Evolutionary conservation across 495 filamentous ascomycete species (phyloP).

Genomic region (Penicillium diatomitis): DNA sequence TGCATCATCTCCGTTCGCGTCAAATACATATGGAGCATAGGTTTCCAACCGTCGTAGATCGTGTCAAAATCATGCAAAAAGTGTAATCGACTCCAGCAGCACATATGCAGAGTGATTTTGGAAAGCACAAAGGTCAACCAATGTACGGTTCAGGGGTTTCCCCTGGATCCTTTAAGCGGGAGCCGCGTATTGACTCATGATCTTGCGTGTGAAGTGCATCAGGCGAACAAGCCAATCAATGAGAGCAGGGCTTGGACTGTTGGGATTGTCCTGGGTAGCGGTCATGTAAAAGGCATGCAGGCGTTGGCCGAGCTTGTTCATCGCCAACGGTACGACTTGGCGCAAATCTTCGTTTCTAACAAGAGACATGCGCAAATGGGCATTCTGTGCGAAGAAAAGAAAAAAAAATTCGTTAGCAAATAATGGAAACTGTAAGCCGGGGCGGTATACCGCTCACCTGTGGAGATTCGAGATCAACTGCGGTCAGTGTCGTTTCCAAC

Average conservation of each 20-base stretch:
- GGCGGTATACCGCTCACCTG: conserved; percentile 24
- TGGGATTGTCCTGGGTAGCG: conserved; percentile 52
- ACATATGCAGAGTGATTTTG: not conserved
- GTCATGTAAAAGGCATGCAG: conserved; percentile 62
- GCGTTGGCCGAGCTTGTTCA: conserved; percentile 62
- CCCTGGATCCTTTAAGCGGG: not conserved
- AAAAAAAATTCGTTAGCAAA: not conserved
- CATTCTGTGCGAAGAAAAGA: conserved; percentile 43
- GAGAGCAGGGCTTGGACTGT: conserved; percentile 46
- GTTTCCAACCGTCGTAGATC: conserved; percentile 8
- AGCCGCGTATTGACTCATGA: conserved; percentile 20
- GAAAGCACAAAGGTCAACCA: not conserved
- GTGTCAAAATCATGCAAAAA: conserved; percentile 12
- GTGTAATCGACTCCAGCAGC: conserved; percentile 2
- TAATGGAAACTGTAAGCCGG: not conserved
- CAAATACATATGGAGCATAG: not conserved
- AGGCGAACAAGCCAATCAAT: conserved; percentile 37
- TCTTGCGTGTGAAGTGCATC: conserved; percentile 44
- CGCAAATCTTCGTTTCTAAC: conserved; percentile 43
- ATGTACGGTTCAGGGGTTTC: not conserved
- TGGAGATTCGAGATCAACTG: conserved; percentile 39
- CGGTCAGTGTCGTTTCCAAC: conserved; percentile 62
- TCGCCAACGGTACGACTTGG: conserved; percentile 54
- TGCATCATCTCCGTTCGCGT: not conserved
- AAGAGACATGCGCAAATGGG: conserved; percentile 45